These are phyloP conservation scores for Teunomyces barrocoloradensis DNA, from an alignment of 805 yeast genomes.

Conservation along the genomic window DNA sequence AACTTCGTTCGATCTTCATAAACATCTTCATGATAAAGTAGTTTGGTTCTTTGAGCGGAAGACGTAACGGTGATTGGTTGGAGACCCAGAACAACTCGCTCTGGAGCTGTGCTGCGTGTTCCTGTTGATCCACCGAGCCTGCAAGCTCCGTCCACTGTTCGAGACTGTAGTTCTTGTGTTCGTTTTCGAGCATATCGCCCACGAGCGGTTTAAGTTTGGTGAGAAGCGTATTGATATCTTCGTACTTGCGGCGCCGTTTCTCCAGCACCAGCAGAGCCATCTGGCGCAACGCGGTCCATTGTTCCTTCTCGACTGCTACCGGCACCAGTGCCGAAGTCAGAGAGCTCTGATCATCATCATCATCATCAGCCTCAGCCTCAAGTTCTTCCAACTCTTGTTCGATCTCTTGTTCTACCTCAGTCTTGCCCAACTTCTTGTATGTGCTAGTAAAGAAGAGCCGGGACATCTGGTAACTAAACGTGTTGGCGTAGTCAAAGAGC, in stretches of 20 bases:
- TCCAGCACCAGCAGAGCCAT: constrained; percentile 7
- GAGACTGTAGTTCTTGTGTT: constrained; percentile 43
- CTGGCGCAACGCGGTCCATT: constrained; percentile 2
- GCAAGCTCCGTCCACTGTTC: constrained; percentile 52
- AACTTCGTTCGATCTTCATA: constrained; percentile 11
- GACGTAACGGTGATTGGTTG: constrained; percentile 63
- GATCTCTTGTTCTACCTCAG: constrained; percentile 5
- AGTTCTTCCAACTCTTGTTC: constrained; percentile 11
- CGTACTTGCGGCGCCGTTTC: constrained; percentile 14
- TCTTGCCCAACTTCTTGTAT: constrained; percentile 5
- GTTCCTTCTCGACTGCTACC: neutral
- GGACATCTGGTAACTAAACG: constrained; percentile 10
- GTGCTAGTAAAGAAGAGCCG: constrained; percentile 5
- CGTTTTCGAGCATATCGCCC: constrained; percentile 36
- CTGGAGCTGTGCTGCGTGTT: neutral
- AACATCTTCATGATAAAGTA: constrained; percentile 47
- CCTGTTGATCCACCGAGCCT: neutral
- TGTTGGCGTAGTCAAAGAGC: constrained; percentile 32
- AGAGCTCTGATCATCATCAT: constrained; percentile 4
- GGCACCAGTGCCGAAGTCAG: neutral
- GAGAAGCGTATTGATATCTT: constrained; percentile 26
- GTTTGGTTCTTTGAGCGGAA: constrained; percentile 67
- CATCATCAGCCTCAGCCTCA: neutral
- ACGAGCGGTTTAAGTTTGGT: constrained; percentile 28
- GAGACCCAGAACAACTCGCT: constrained; percentile 59